Percentiles rank a stretch among this genome's conserved stretches.
phyloP scores from a whole-genome alignment of 2,329 filamentous ascomycete species.

The Cytospora leucostoma region DNA sequence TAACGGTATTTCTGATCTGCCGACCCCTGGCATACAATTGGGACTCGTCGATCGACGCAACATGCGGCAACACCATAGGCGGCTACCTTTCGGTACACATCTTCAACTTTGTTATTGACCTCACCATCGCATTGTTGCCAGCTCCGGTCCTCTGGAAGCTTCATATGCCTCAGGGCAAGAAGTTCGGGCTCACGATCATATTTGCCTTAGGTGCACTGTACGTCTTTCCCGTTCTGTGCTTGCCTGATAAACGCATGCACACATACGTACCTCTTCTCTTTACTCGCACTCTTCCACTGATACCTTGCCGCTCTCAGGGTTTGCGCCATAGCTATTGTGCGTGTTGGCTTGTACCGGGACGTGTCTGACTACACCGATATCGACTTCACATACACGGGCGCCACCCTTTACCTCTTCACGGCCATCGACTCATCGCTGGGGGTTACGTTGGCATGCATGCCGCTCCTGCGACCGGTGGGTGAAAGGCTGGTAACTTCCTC shows the following conservation, averaged over 20 bases:
- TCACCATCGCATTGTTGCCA: not conserved
- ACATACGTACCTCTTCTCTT: too few species aligned
- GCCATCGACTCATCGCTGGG: not conserved
- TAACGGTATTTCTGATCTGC: constrained; percentile 4
- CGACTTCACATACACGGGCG: constrained; percentile 11
- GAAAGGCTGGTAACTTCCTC: not conserved
- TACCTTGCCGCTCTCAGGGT: not conserved
- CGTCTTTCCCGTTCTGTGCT: too few species aligned
- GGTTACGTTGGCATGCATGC: not conserved
- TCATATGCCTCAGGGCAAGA: not conserved
- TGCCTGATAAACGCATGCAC: too few species aligned
- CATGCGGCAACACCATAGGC: not conserved
- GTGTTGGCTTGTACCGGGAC: not conserved
- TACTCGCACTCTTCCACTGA: not conserved
- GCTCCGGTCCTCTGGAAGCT: not conserved
- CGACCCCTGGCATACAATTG: not conserved
- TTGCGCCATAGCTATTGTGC: constrained; percentile 1
- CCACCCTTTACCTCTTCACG: not conserved
- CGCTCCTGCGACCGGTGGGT: not conserved
- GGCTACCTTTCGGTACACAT: not conserved
- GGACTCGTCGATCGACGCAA: not conserved
- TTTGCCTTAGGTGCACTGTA: constrained; percentile 1
- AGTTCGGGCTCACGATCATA: not conserved
- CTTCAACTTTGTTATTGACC: constrained; percentile 2
- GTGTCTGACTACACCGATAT: not conserved